Percentiles rank a stretch among this genome's conserved stretches.
These are phyloP conservation scores for Discostella stelligera DNA, from an alignment of 352 stramenopile genomes.

Conservation along the genomic window DNA sequence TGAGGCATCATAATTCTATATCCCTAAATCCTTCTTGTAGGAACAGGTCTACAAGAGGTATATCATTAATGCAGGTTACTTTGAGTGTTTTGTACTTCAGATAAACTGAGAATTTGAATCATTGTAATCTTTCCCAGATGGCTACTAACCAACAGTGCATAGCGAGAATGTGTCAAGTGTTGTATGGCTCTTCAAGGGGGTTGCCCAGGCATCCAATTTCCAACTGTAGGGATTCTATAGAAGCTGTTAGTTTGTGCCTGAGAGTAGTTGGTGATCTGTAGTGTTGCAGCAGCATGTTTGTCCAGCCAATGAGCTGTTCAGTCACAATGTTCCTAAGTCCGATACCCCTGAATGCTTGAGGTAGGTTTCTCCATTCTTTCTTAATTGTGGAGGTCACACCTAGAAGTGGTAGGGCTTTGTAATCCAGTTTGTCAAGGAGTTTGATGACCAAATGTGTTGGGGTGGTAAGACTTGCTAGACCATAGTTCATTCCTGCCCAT, in stretches of 20 bases:
- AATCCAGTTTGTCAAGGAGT: not conserved
- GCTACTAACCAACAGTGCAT: not conserved
- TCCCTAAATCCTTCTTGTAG: not conserved
- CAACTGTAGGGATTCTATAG: slow-evolving; percentile 9
- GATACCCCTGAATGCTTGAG: slow-evolving; percentile 17
- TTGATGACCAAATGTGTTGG: not conserved
- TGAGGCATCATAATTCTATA: not conserved
- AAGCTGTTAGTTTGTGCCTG: not conserved
- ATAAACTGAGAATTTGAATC: not conserved
- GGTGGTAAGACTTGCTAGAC: slow-evolving; percentile 11
- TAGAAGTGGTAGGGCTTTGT: slow-evolving; percentile 16
- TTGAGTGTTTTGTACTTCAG: not conserved
- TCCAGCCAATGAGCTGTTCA: slow-evolving; percentile 8
- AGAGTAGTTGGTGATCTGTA: slow-evolving; percentile 6
- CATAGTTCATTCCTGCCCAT: slow-evolving; percentile 24
- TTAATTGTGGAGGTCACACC: slow-evolving; percentile 27
- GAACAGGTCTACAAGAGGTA: not conserved
- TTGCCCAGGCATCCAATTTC: slow-evolving; percentile 2
- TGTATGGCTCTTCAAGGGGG: not conserved
- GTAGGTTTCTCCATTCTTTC: slow-evolving; percentile 15
- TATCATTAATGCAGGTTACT: not conserved
- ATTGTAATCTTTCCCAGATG: not conserved
- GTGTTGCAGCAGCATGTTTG: slow-evolving; percentile 39
- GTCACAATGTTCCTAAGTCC: slow-evolving; percentile 7
- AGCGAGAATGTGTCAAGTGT: not conserved